Percentiles rank a stretch among this genome's conserved stretches.
phyloP scores from a whole-genome alignment of 2,329 filamentous ascomycete genomes.

The Penicillium sp. region DNA sequence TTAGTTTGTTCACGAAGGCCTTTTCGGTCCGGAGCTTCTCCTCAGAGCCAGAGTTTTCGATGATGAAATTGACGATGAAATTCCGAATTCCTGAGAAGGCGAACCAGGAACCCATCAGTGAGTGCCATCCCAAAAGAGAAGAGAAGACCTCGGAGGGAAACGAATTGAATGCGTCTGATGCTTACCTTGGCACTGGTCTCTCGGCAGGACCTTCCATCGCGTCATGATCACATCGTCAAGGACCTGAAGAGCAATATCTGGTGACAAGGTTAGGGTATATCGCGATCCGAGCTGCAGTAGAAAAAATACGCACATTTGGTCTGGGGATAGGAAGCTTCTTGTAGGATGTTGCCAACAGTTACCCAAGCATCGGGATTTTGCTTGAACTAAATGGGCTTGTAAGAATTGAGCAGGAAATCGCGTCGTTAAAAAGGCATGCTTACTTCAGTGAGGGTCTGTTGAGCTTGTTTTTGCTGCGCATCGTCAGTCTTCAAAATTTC shows the following conservation, averaged over 20 bases:
- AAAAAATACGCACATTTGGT: constrained; percentile 76
- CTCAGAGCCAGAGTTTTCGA: constrained; percentile 86
- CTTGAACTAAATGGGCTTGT: constrained; percentile 71
- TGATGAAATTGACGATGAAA: constrained; percentile 98
- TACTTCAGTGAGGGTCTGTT: constrained; percentile 90
- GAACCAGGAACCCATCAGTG: background rate
- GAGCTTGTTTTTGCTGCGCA: constrained; percentile 87
- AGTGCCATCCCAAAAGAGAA: background rate
- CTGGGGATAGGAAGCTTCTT: constrained; percentile 88
- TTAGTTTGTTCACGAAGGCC: constrained; percentile 95
- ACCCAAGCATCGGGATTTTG: constrained; percentile 98
- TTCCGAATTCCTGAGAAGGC: constrained; percentile 81
- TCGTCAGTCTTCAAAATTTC: background rate
- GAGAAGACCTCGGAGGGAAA: background rate
- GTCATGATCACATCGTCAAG: constrained; percentile 98
- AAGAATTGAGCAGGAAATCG: background rate
- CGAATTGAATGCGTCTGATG: background rate
- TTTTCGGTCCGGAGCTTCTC: constrained; percentile 81
- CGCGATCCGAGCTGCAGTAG: background rate
- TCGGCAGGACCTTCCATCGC: constrained; percentile 95
- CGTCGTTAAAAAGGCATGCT: constrained; percentile 28
- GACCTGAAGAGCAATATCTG: constrained; percentile 91
- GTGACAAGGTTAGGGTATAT: constrained; percentile 19
- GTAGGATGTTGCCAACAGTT: constrained; percentile 93
- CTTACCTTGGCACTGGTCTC: constrained; percentile 88